These are phyloP conservation scores for Lactifluus echinatus DNA, from an alignment of 768 basidiomycete genomes.

Conservation along the genomic window DNA sequence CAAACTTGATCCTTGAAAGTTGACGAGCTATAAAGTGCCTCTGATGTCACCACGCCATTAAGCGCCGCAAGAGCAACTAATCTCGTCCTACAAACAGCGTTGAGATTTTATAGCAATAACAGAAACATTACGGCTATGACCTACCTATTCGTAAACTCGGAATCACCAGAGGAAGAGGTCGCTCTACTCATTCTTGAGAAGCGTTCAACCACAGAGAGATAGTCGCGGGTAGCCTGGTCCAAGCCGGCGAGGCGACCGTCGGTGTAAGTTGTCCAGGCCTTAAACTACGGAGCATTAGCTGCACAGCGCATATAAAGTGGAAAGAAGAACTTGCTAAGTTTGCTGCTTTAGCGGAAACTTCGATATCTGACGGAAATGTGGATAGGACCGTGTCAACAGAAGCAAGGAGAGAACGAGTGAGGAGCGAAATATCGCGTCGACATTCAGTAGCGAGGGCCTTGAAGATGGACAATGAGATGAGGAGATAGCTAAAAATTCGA, in stretches of 20 bases:
- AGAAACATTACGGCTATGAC: slow-evolving; percentile 7
- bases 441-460: slow-evolving; percentile 82
- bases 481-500: slow-evolving; percentile 45
- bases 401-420: slow-evolving; percentile 60
- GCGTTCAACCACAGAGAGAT: slow-evolving; percentile 54
- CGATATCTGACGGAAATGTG: slow-evolving; percentile 55
- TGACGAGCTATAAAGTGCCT: slow-evolving; percentile 65
- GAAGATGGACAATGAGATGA: slow-evolving; percentile 78
- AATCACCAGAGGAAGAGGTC: slow-evolving; percentile 43
- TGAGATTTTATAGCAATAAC: not conserved
- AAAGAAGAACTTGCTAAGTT: slow-evolving; percentile 52
- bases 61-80: slow-evolving; percentile 82
- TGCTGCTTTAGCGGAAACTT: slow-evolving; percentile 68
- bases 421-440: slow-evolving; percentile 67
- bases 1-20: slow-evolving; percentile 69
- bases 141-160: slow-evolving; percentile 69
- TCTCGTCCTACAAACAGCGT: slow-evolving; percentile 47
- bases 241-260: slow-evolving; percentile 77
- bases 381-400: slow-evolving; percentile 52
- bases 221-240: slow-evolving; percentile 65
- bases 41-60: slow-evolving; percentile 71
- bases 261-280: slow-evolving; percentile 87
- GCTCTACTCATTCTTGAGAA: slow-evolving; percentile 56
- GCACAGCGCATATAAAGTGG: not conserved
- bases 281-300: slow-evolving; percentile 49